These are phyloP conservation scores for Sarocladiaceae sp. DNA, from an alignment of 2,329 filamentous ascomycete genomes.

Conservation along the genomic window DNA sequence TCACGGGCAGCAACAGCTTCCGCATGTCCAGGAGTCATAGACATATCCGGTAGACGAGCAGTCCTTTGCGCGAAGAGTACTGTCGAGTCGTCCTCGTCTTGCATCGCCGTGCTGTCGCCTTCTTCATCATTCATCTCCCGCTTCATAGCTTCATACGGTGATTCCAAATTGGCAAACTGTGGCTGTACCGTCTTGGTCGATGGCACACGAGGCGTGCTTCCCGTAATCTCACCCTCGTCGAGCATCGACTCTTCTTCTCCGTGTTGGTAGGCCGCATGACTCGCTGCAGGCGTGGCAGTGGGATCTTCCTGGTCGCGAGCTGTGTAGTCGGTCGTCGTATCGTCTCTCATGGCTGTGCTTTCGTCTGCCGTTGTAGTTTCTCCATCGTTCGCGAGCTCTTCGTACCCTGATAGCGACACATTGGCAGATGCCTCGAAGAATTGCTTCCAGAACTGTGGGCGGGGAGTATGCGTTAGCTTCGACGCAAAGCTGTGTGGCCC, in stretches of 20 bases:
- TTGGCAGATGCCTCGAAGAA: conserved; percentile 99
- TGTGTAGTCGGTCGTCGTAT: conserved; percentile 48
- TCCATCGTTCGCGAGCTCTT: conserved; percentile 70
- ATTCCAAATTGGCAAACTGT: conserved; percentile 63
- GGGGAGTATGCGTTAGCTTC: neutral
- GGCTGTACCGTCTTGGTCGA: conserved; percentile 44
- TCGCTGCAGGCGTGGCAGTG: conserved; percentile 26
- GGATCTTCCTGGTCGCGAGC: conserved; percentile 30
- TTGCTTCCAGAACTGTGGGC: conserved; percentile 90
- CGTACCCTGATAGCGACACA: conserved; percentile 91
- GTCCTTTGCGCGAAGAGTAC: conserved; percentile 48
- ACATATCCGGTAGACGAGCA: conserved; percentile 56
- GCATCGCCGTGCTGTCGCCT: conserved; percentile 30
- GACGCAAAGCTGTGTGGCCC: neutral
- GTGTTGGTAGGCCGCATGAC: conserved; percentile 32
- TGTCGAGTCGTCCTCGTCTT: conserved; percentile 41
- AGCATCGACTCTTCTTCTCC: conserved; percentile 56
- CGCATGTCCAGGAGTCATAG: conserved; percentile 50
- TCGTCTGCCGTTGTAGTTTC: conserved; percentile 50
- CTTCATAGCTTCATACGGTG: conserved; percentile 72
- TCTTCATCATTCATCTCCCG: conserved; percentile 56
- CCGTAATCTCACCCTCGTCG: conserved; percentile 57
- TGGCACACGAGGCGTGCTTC: conserved; percentile 63
- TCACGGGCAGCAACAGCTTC: conserved; percentile 18
- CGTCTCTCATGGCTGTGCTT: conserved; percentile 52